These are phyloP conservation scores for Linum lewisii DNA, from an alignment of 345 rosid genomes.

Conservation along the genomic window DNA sequence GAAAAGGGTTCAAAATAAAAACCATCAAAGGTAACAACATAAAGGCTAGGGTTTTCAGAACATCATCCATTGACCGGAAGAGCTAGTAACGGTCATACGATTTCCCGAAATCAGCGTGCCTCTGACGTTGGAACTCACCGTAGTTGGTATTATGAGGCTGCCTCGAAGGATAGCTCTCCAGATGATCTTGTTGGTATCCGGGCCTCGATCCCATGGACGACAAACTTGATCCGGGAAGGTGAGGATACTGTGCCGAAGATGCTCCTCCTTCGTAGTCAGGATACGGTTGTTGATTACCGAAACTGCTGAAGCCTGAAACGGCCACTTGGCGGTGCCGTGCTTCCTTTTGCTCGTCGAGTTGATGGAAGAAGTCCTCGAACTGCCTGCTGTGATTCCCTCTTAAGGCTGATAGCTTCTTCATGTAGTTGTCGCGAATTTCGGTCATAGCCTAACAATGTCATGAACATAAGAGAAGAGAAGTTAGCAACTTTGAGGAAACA, in stretches of 20 bases:
- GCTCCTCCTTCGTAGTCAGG: conserved; percentile 44
- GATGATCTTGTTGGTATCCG: conserved; percentile 45
- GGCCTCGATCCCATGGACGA: conserved; percentile 52
- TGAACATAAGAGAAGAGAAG: conserved; percentile 24
- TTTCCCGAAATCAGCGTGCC: conserved; percentile 78
- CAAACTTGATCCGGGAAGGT: conserved; percentile 37
- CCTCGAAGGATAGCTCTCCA: conserved; percentile 61
- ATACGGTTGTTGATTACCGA: conserved; percentile 56
- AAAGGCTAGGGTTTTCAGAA: no score
- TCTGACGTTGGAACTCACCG: conserved; percentile 69
- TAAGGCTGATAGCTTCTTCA: conserved; percentile 54
- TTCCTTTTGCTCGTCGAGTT: conserved; percentile 43
- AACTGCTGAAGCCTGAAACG: conserved; percentile 47
- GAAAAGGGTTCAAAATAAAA: no score
- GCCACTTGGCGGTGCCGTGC: conserved; percentile 50
- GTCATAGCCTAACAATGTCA: conserved; percentile 49
- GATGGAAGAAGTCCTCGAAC: conserved; percentile 88
- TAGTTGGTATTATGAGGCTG: conserved; percentile 40
- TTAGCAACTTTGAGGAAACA: conserved; percentile 26
- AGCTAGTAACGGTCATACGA: conserved; percentile 64
- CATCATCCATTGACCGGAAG: conserved; percentile 9
- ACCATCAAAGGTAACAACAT: no score
- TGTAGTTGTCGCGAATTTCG: conserved; percentile 82
- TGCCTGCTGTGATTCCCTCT: conserved; percentile 60
- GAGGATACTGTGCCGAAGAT: conserved; percentile 35